These are phyloP conservation scores for Ganoderma multipileum DNA, from an alignment of 1,284 basidiomycete genomes.

Conservation along the genomic window DNA sequence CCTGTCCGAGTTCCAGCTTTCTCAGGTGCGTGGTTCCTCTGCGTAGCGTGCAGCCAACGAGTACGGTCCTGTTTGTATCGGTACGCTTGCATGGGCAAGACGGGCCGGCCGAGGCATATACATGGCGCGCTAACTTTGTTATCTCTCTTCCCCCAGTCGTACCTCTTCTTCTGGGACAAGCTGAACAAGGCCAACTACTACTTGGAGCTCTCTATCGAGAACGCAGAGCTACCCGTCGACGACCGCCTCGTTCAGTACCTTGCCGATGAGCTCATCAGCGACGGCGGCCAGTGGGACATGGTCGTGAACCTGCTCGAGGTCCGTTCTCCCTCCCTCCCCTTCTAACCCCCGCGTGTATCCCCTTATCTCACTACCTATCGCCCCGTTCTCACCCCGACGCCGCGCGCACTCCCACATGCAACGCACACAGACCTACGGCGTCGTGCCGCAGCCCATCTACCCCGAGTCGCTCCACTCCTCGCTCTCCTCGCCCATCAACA, in stretches of 20 bases:
- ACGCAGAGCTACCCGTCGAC: constrained; percentile 82
- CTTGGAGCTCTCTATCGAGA: constrained; percentile 87
- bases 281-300: constrained; percentile 98
- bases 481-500: constrained; percentile 76
- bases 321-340: constrained; percentile 19
- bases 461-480: constrained; percentile 90
- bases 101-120: not conserved
- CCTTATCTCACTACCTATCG: not conserved
- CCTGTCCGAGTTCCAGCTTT: constrained; percentile 88
- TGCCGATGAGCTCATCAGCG: constrained; percentile 80
- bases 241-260: constrained; percentile 84
- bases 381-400: not conserved
- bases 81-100: not conserved
- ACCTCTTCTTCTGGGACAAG: constrained; percentile 95
- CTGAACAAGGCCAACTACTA: constrained; percentile 96
- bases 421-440: constrained; percentile 70
- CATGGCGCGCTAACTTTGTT: constrained; percentile 3
- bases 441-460: constrained; percentile 83
- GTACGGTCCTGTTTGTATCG: not conserved
- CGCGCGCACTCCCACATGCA: not conserved
- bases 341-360: not conserved
- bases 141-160: constrained; percentile 56
- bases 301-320: constrained; percentile 85
- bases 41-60: not conserved
- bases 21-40: constrained; percentile 61